Conservation (phyloP, 805 yeast genomes). For the Diddensiella caesifluorescens region DNA sequence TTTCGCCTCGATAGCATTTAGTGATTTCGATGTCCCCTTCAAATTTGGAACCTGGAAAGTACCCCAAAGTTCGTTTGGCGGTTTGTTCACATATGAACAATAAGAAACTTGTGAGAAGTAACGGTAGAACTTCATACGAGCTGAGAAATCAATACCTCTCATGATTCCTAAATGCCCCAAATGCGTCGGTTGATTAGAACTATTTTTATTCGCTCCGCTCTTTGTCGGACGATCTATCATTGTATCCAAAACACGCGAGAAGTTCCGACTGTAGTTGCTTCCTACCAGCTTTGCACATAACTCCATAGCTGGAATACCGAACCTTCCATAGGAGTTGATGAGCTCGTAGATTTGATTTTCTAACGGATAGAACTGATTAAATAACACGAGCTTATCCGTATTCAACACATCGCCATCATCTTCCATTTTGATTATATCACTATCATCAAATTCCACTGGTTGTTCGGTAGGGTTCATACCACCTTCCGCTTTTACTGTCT, state of each 20-base stretch:
- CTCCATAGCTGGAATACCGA: constrained; percentile 59
- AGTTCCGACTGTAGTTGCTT: constrained; percentile 44
- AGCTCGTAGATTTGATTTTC: constrained; percentile 57
- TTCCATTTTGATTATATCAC: constrained; percentile 10
- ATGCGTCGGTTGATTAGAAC: constrained; percentile 28
- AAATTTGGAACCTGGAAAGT: constrained; percentile 19
- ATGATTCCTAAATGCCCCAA: constrained; percentile 41
- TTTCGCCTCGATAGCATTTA: constrained; percentile 10
- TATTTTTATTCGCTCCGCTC: constrained; percentile 22
- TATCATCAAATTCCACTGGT: constrained; percentile 8
- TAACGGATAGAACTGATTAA: constrained; percentile 57
- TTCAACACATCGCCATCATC: constrained; percentile 8
- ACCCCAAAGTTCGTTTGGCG: constrained; percentile 29
- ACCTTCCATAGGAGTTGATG: constrained; percentile 36
- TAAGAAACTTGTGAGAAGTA: constrained; percentile 47
- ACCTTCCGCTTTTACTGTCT: background rate
- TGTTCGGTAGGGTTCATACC: background rate
- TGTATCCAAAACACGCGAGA: constrained; percentile 46
- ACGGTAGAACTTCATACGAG: constrained; percentile 67
- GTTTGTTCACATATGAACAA: constrained; percentile 30
- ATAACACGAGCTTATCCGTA: constrained; percentile 12
- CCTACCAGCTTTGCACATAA: constrained; percentile 51
- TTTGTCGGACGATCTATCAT: constrained; percentile 37
- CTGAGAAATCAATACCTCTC: constrained; percentile 65
- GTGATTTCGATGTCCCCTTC: constrained; percentile 4